Evolutionary conservation across 2,329 filamentous ascomycete genomes (phyloP).

Genomic region (Phialemoniopsis sp.): DNA sequence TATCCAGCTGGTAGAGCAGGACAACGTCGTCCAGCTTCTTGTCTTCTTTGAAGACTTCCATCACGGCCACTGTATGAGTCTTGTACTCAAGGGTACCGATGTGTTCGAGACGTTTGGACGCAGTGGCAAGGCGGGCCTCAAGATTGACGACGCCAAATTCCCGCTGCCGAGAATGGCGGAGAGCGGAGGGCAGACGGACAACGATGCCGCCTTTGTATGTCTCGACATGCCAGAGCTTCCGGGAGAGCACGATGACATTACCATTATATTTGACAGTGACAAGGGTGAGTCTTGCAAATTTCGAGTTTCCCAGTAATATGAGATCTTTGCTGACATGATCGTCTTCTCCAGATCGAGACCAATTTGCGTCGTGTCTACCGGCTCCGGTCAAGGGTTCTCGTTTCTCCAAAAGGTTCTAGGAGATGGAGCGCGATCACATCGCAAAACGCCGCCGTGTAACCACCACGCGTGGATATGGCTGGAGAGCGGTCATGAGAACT

Average conservation of each 20-base stretch:
- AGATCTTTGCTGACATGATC: slow-evolving; percentile 13
- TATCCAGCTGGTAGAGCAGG: slow-evolving; percentile 73
- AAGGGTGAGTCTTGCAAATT: slow-evolving; percentile 51
- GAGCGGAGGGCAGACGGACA: slow-evolving; percentile 26
- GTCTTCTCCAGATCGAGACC: slow-evolving; percentile 44
- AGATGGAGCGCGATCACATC: no score
- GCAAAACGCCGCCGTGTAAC: no score
- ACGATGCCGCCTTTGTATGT: slow-evolving; percentile 71
- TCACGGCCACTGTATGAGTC: slow-evolving; percentile 85
- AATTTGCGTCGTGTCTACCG: slow-evolving; percentile 46
- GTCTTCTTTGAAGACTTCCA: slow-evolving; percentile 87
- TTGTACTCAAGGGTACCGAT: slow-evolving; percentile 79
- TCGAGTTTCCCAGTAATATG: slow-evolving; percentile 4
- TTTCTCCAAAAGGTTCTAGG: slow-evolving; percentile 19
- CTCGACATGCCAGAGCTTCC: slow-evolving; percentile 85
- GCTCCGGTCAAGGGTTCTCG: slow-evolving; percentile 49
- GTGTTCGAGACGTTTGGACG: slow-evolving; percentile 68
- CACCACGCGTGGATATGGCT: no score
- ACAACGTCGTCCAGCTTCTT: slow-evolving; percentile 71
- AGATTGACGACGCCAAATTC: slow-evolving; percentile 88
- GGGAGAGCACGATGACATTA: slow-evolving; percentile 88
- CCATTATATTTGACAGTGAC: slow-evolving; percentile 77
- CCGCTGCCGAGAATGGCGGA: slow-evolving; percentile 61
- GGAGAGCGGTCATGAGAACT: no score
- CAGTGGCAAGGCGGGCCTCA: slow-evolving; percentile 68